Conservation (phyloP, 306 rosid genomes). For the Dalbergia cochinchinensis region DNA sequence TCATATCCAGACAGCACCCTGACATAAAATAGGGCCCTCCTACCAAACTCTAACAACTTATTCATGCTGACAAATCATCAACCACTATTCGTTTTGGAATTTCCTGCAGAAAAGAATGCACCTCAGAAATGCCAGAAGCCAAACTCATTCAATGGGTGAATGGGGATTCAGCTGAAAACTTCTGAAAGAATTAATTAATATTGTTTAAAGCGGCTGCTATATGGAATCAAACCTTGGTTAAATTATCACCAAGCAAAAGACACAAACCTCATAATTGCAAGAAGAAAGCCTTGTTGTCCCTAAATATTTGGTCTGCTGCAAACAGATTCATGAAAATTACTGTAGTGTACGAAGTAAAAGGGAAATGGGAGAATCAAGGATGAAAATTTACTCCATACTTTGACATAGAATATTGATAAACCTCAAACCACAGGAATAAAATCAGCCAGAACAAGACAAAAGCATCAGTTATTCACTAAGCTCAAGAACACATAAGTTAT, state of each 20-base stretch:
- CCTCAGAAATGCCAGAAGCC: conserved; percentile 24
- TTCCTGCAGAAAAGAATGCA: conserved; percentile 47
- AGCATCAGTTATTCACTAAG: background rate
- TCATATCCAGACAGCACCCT: conserved; percentile 90
- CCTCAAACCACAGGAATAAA: background rate
- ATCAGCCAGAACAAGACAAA: background rate
- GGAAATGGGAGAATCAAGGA: conserved; percentile 2
- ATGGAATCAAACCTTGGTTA: conserved; percentile 24
- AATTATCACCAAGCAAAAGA: conserved; percentile 28
- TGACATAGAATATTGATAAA: background rate
- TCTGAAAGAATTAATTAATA: conserved; percentile 9
- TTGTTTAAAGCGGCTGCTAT: conserved; percentile 15
- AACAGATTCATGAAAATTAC: conserved; percentile 27
- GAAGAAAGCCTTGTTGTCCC: conserved; percentile 28
- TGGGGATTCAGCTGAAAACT: conserved; percentile 33
- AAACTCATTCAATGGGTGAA: conserved; percentile 29
- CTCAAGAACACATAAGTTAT: conserved; percentile 15
- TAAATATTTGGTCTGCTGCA: background rate
- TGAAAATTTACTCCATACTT: conserved; percentile 24
- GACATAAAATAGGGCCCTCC: conserved; percentile 74
- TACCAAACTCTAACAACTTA: conserved; percentile 62
- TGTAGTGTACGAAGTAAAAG: background rate
- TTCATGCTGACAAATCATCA: conserved; percentile 51
- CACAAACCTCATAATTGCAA: background rate
- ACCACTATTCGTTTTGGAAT: conserved; percentile 26